Evolutionary conservation across 2,329 filamentous ascomycete genomes (phyloP), one percentile per base, ranked within the genome.

Genomic region (Lachnellula occidentalis): DNA sequence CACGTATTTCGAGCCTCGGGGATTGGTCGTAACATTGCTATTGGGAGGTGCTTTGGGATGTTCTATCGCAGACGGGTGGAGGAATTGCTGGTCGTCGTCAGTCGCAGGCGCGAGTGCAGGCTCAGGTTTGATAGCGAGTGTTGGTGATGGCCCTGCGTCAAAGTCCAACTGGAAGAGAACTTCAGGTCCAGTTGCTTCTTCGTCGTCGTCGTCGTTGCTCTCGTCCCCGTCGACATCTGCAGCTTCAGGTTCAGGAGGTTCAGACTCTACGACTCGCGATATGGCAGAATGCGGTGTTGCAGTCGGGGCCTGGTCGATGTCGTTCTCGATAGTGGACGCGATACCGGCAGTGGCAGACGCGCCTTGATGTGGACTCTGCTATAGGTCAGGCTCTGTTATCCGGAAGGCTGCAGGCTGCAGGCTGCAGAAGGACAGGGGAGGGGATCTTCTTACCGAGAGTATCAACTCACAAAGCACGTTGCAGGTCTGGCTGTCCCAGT

Each of bases 401-500:
- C 48, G 52, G 50, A 43, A 34, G n/a, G 34, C 21, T 34, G 22
- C 22, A 21, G 22, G 36, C 22, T 17, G 47, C 54, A 22, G 45
- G 34, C 41, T 43, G 51, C 11, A 27, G 42, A 12, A 22, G 22
- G 3, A 12, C 19, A 22, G 14, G 39, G 7, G 9, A 24, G 22
- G 21, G 11, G n/a, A 31, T n/a, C 17, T 24, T 12, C 55, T 49
- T 60, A 63, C 61, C 56, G 58, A 61, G 5, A 61, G 37, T 22
- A 61, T 39, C 22, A 55, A 22, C 9, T 53, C 45, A 37, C 59
- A 56, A 22, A 57, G 24, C 5, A 47, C 15, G 14, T 37, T 8
- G 27, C 61, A 63, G 22, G 43, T 14, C 50, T 63, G 61, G 11
- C 59, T 59, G 11, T 63, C 59, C n/a, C 52, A 59, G n/a, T 61